Evolutionary conservation across 106 monocot genomes (phyloP), one percentile per base, ranked within the genome.

Genomic region (Apostasia ramifera): DNA sequence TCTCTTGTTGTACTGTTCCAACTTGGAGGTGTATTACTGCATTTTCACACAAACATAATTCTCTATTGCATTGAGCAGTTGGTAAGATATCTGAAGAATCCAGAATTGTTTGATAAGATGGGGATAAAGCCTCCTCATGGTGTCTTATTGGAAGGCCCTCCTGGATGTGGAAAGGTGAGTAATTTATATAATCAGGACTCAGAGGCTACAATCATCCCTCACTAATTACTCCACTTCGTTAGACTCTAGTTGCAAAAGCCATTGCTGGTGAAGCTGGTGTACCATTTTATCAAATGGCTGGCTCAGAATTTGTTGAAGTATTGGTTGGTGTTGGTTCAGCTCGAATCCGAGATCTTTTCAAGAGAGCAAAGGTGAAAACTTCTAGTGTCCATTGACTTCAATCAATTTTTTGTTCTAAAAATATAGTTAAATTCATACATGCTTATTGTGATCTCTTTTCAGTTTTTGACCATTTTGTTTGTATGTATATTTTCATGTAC

Each of bases 191-290:
- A 26, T 26, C 26, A 26, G 26, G 26, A 26, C 26, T 26, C 26
- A 26, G 26, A 26, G 26, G 26, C 26, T 26, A 26, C 26, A 26
- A 26, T 26, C 26, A 26, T 26, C 26, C 26, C 26, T 26, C 26
- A 26, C 26, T 26, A 26, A 26, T 26, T 70, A n/a, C 14, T 75
- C 37, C 50, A 78, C 47, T 63, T 51, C 69, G 3, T 8, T 61
- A 89, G 88, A 92, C 92, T n/a, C 72, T 92, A 46, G 78, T 92
- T 71, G 92, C 92, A 41, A 92, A 92, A 69, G 92, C 92, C 43
- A 92, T 92, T 70, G 92, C 92, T 56, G 92, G 92, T 74, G 92
- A 92, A 85, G 92, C 92, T 76, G 85, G 85, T 59, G 92, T 92
- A 74, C 92, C 92, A 68, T 92, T 92, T 79, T 92, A 88, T 75